Conservation (phyloP, 352 stramenopile species). For the Thalassiosira pacifica region DNA sequence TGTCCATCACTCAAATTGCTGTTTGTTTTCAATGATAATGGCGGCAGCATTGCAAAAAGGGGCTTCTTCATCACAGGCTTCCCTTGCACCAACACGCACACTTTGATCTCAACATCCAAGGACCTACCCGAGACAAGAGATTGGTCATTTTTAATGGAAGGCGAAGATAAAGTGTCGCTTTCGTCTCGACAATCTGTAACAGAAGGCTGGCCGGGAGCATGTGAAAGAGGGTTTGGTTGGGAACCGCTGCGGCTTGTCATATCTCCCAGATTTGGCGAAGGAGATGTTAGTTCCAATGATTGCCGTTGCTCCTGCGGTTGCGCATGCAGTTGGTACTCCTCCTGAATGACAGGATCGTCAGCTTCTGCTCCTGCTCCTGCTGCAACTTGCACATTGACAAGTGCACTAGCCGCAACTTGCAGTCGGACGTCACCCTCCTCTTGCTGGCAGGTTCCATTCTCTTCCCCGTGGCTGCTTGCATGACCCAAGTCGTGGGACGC, state of each 20-base stretch:
- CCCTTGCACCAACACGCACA: neutral
- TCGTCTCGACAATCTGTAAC: conserved; percentile 7
- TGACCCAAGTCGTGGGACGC: neutral
- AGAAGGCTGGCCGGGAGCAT: neutral
- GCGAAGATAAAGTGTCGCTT: neutral
- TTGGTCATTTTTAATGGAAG: too few species aligned
- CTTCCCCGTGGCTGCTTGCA: neutral
- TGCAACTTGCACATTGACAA: neutral
- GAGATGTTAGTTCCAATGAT: neutral
- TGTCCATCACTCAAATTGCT: neutral
- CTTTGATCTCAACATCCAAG: conserved; percentile 9
- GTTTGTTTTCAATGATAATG: neutral
- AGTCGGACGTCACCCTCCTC: too few species aligned
- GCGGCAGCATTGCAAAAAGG: neutral
- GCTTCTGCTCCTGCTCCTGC: neutral
- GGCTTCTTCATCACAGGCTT: conserved; percentile 5
- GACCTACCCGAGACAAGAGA: too few species aligned
- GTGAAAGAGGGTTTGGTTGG: neutral
- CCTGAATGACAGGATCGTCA: neutral
- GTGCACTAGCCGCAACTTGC: neutral
- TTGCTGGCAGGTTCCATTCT: too few species aligned
- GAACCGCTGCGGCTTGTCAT: neutral
- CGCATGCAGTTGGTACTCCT: neutral
- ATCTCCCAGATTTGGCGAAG: neutral
- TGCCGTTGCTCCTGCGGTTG: neutral